Conservation (phyloP, 164 flowering plant species). For the Aristolochia fimbriata region DNA sequence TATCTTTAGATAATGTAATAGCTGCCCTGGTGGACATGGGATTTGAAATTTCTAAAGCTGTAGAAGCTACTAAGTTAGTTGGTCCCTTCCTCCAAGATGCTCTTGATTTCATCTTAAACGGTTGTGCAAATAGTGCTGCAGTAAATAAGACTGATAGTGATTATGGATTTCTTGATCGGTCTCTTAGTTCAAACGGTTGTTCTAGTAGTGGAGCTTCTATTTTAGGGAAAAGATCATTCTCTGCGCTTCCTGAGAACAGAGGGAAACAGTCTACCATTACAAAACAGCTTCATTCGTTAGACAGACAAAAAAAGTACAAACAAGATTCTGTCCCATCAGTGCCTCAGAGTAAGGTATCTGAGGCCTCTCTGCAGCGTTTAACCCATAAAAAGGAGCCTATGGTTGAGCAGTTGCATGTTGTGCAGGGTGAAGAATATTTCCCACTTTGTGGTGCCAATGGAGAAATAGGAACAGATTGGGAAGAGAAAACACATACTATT, state of each 20-base stretch:
- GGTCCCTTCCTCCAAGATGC: slow-evolving; percentile 50
- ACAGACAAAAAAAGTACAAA: slow-evolving; percentile 21
- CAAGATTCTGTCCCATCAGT: not conserved
- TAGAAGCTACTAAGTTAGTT: slow-evolving; percentile 47
- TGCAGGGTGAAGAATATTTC: not conserved
- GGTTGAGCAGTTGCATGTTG: slow-evolving; percentile 3
- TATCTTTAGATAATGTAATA: slow-evolving; percentile 29
- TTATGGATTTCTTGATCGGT: no score
- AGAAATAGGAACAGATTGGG: slow-evolving; percentile 49
- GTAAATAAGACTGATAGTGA: not conserved
- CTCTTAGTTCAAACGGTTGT: no score
- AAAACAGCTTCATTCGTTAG: slow-evolving; percentile 30
- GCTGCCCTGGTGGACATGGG: slow-evolving; percentile 60
- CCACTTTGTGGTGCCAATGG: slow-evolving; percentile 13
- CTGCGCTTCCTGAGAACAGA: slow-evolving; percentile 9
- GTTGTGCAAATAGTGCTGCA: slow-evolving; percentile 4
- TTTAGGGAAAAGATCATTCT: slow-evolving; percentile 12
- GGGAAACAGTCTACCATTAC: slow-evolving; percentile 46
- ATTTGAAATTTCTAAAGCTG: slow-evolving; percentile 33
- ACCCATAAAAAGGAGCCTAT: not conserved
- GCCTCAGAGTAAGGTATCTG: not conserved
- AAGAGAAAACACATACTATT: slow-evolving; percentile 31
- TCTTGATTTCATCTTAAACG: slow-evolving; percentile 40
- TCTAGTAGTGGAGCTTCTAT: slow-evolving; percentile 4
- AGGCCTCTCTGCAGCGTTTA: slow-evolving; percentile 11